A percentile compares a stretch with the other conserved stretches of the same genome.
phyloP scores from a whole-genome alignment of 768 basidiomycete genomes.

The Trametes meyenii region DNA sequence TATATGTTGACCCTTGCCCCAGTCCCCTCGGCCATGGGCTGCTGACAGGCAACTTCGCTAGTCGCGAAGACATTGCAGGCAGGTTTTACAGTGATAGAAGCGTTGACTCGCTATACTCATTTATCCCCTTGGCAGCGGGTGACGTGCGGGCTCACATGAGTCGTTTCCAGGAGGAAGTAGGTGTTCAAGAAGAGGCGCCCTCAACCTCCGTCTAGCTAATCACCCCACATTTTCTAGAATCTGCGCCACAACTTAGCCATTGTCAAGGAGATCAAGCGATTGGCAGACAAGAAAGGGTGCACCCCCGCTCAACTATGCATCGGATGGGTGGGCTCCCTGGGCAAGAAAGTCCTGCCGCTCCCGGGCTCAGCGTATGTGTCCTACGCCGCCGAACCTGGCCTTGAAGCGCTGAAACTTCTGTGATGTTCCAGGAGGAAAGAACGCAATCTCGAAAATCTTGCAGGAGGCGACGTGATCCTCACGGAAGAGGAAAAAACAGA shows the following conservation, averaged over 20 bases:
- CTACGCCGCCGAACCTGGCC: no score
- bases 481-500: slow-evolving; percentile 10
- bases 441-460: slow-evolving; percentile 43
- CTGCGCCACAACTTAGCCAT: slow-evolving; percentile 39
- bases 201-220: neutral
- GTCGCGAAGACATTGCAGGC: slow-evolving; percentile 34
- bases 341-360: slow-evolving; percentile 46
- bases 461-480: slow-evolving; percentile 43
- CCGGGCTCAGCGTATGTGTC: slow-evolving; percentile 45
- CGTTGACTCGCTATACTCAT: slow-evolving; percentile 12
- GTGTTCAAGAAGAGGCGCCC: neutral
- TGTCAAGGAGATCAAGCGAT: slow-evolving; percentile 41
- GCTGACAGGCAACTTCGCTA: slow-evolving; percentile 52
- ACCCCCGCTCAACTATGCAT: slow-evolving; percentile 42
- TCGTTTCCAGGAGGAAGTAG: slow-evolving; percentile 19
- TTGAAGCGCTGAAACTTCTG: neutral
- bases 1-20: neutral
- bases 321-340: slow-evolving; percentile 42
- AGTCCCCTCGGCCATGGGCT: slow-evolving; percentile 58
- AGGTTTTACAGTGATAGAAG: neutral
- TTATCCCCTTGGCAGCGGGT: neutral
- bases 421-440: slow-evolving; percentile 8
- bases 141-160: slow-evolving; percentile 1
- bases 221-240: neutral
- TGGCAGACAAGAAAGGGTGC: slow-evolving; percentile 45